Conservation (phyloP, 768 basidiomycete species). For the Auricularia sp. region DNA sequence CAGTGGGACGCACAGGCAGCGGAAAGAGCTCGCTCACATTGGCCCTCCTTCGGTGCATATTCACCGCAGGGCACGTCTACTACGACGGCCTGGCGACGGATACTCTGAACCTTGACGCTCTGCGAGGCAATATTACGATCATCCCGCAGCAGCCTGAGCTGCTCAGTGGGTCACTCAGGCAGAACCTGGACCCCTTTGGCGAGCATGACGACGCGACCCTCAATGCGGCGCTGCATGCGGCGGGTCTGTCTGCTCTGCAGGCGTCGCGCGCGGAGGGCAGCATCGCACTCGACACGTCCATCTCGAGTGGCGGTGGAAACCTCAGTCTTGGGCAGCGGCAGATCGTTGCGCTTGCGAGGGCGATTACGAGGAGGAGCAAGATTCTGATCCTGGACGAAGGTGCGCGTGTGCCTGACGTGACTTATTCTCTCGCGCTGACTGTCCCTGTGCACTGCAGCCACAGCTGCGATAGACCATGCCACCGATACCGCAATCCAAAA, state of each 20-base stretch:
- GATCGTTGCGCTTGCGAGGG: constrained; percentile 49
- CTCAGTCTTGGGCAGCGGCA: constrained; percentile 52
- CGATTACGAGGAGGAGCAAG: constrained; percentile 46
- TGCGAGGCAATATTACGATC: constrained; percentile 46
- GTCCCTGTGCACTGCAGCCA: constrained; percentile 16
- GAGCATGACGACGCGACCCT: constrained; percentile 37
- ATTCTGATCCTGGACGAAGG: constrained; percentile 51
- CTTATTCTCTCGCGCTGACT: background rate
- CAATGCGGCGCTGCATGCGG: constrained; percentile 30
- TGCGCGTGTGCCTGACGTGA: constrained; percentile 12
- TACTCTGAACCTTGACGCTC: constrained; percentile 41
- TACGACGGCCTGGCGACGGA: constrained; percentile 44
- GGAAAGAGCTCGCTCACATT: constrained; percentile 18
- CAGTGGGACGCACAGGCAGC: constrained; percentile 24
- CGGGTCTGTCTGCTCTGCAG: constrained; percentile 22
- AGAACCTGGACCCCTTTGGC: constrained; percentile 42
- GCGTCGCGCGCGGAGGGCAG: constrained; percentile 20
- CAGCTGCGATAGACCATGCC: constrained; percentile 34
- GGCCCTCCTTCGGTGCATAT: constrained; percentile 30
- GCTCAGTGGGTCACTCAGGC: constrained; percentile 34
- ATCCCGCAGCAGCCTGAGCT: constrained; percentile 44
- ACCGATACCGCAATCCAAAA: constrained; percentile 41
- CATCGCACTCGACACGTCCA: constrained; percentile 36
- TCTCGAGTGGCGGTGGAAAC: constrained; percentile 36
- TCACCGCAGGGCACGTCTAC: constrained; percentile 31